Conservation (phyloP, 2,329 filamentous ascomycete genomes). For the Fonsecaea nubica region DNA sequence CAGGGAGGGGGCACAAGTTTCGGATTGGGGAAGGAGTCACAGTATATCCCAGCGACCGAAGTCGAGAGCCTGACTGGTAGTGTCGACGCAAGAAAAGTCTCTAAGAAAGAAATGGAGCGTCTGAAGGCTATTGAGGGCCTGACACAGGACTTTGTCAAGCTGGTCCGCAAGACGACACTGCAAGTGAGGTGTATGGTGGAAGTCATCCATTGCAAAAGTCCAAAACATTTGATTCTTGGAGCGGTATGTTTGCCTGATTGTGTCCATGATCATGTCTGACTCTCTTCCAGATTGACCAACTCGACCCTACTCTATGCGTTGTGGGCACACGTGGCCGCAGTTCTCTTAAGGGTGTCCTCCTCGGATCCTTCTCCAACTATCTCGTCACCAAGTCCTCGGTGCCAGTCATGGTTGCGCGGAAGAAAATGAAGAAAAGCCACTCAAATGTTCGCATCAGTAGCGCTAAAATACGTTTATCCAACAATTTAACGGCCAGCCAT, state of each 20-base stretch:
- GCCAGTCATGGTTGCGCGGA: constrained; percentile 96
- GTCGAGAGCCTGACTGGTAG: constrained; percentile 52
- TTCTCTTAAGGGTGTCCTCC: constrained; percentile 89
- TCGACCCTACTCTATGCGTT: constrained; percentile 90
- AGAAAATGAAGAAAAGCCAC: constrained; percentile 74
- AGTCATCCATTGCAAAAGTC: constrained; percentile 97
- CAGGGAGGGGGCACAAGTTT: constrained; percentile 42
- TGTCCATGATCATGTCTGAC: constrained; percentile 16
- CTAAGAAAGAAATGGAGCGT: constrained; percentile 76
- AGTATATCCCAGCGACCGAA: constrained; percentile 47
- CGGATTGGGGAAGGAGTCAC: constrained; percentile 33
- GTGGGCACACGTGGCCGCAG: constrained; percentile 90
- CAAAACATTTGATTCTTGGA: constrained; percentile 93
- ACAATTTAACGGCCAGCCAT: constrained; percentile 65
- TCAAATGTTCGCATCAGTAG: constrained; percentile 69
- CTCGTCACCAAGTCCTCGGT: constrained; percentile 95
- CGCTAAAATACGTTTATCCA: constrained; percentile 74
- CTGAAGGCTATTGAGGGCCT: constrained; percentile 82
- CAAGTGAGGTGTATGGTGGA: constrained; percentile 94
- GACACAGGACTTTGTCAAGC: constrained; percentile 79
- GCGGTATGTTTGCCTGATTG: constrained; percentile 61
- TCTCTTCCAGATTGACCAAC: constrained; percentile 74
- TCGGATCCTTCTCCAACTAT: constrained; percentile 97
- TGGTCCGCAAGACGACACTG: constrained; percentile 87
- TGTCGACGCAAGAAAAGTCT: constrained; percentile 58